Base-by-base conservation (phyloP, 805 yeast species). In the Starmerella asiatica region DNA sequence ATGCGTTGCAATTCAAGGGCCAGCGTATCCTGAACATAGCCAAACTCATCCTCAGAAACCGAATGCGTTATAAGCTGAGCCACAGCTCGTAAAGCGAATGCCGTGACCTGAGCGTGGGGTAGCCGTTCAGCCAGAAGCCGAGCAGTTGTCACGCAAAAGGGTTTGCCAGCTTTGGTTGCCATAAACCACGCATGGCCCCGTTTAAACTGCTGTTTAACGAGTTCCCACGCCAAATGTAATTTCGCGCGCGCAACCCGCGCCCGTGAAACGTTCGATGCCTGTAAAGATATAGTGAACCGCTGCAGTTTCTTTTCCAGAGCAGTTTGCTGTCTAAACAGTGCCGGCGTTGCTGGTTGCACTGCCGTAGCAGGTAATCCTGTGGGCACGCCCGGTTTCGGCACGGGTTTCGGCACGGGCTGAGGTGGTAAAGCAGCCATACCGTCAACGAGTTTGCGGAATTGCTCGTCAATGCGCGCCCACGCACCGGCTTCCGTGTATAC, bases 21-120 rank as follows among this genome's bases (percentile, higher is more conserved):
- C 31, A 64, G 58, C 18, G 62, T 62, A n/a, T 52, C 46, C 48
- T 65, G 68, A 11, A 65, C 69, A 11, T 53, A 58, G 15, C 69
- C 69, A 38, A 49, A 52, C 8, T 52, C 43, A 44, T 64, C 69
- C 36, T 64, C 69, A 5, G 49, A 47, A 12, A 55, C 38, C 1
- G 67, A 61, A 21, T 46, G 48, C 27, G 49, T 50, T 3, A 61
- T 55, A 16, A 64, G 43, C 4, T 48, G 42, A 7, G 61, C 46
- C 15, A 64, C 40, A 2, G 60, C 54, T 21, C 45, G 35, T n/a
- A 60, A 40, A 5, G 65, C 60, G 29, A 51, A 50, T 27, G 43
- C 41, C 0, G 57, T 44, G n/a, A 56, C 36, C 15, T 42, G 46
- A 3, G 50, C 54, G 34, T 52, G 53, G 3, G 58, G 50, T 11